These are phyloP conservation scores for Aspergillus melleus DNA, from an alignment of 2,329 filamentous ascomycete genomes.

Conservation along the genomic window DNA sequence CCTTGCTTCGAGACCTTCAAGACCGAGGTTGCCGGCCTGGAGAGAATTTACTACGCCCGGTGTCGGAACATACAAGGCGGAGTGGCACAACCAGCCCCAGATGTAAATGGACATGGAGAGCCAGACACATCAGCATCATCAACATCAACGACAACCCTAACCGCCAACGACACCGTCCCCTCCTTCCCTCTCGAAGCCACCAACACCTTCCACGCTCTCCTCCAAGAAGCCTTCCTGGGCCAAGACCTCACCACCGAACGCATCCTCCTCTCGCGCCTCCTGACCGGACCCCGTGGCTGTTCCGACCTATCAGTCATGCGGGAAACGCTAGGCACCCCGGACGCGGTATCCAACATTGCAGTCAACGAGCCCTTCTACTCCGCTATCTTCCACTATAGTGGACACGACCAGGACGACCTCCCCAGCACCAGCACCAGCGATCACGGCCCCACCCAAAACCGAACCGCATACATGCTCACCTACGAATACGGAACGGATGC, in stretches of 20 bases:
- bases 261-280: constrained; percentile 41
- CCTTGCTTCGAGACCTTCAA: constrained; percentile 54
- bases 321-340: constrained; percentile 53
- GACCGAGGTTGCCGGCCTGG: constrained; percentile 53
- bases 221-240: constrained; percentile 29
- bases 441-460: background rate
- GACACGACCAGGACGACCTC: constrained; percentile 12
- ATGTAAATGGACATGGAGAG: too few species aligned
- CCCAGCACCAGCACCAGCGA: background rate
- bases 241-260: constrained; percentile 31
- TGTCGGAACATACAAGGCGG: constrained; percentile 44
- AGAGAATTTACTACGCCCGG: constrained; percentile 57
- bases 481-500: constrained; percentile 59
- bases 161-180: background rate
- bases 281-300: constrained; percentile 49
- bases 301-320: constrained; percentile 58
- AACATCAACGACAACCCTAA: background rate
- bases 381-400: constrained; percentile 36
- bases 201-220: constrained; percentile 17
- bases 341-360: constrained; percentile 47
- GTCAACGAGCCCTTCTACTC: constrained; percentile 45
- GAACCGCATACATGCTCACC: constrained; percentile 49
- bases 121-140: background rate
- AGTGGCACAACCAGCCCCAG: background rate
- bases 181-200: background rate